Base-by-base conservation (phyloP, 2,329 filamentous ascomycete species). In the Dothistroma septosporum region DNA sequence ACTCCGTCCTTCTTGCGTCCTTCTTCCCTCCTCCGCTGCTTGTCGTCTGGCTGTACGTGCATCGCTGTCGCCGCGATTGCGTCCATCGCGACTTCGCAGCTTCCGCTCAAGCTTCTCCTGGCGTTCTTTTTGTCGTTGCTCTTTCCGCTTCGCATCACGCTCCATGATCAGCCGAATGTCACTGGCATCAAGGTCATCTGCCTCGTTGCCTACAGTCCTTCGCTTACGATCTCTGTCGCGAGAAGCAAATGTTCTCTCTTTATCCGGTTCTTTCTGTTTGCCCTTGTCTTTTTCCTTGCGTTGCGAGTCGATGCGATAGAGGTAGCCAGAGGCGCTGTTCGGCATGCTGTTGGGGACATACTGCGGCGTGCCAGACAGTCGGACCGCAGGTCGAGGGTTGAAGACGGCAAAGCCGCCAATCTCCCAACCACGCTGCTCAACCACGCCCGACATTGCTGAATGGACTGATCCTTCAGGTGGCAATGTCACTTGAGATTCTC, bases 131-230 rank as follows among this genome's bases (percentile, higher is more conserved):
- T 83, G 84, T 76, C 90, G 92, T 72, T 86, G 86, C 66, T 96
- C 90, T 65, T 84, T 86, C 60, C 94, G 84, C 69, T 92, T 85
- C 66, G 87, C 83, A 71, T 99, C 94, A 61, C 94, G 82, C 69
- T 99, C 94, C 84, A 99, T 88, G 32, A 97, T 80, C 72, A 96
- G 90, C 61, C 93, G 85, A 44, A 99, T 75, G 68, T 91, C 92
- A 56, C 88, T 85, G 3, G 94, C 89, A 75, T 91, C 91, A 58
- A 99, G 81, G 61, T 90, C 88, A 72, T 97, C 90, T 22, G 92
- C 94, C 49, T 97, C 74, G 49, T 85, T 83, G 61, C 87, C 84
- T 50, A 89, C 83, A 35, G 80, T 80, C 76, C 75, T 89, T 77
- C 76, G 90, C 65, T 82, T 85, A 37, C 66, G 66, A 28, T 65